Evolutionary conservation across 768 basidiomycete species (phyloP), one percentile per base, ranked within the genome.

Genomic region (Exsudoporus frostii): DNA sequence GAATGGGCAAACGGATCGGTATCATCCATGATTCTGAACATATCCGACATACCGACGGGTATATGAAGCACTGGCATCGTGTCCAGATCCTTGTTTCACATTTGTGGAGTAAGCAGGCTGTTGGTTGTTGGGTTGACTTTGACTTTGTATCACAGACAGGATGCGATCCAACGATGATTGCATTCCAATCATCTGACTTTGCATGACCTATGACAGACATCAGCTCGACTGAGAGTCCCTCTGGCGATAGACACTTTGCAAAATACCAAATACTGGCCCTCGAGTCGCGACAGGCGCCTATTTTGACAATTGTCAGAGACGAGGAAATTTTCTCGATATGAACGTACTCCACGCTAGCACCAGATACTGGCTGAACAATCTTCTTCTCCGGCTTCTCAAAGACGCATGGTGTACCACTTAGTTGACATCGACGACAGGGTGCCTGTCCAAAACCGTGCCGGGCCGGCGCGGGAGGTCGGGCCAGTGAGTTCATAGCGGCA

Each of bases 381-480:
- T 94, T 94, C 79, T 89, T 91, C 72, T 92, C 89, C 62, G 92
- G 92, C 70, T 92, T 92, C 71, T 94, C 92, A 71, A 93, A 94
- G 50, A 94, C 70, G 66, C 92, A 94, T 37, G 80, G 79, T 6
- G 82, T 86, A 14, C 88, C 89, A 65, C 84, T 89, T 49, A 88
- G 77, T 67, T 89, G 86, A 76, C 92, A 94, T 52, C 92, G 86
- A 75, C 87, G 84, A 80, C 92, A 93, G 62, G 91, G 91, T 75
- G 90, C 79, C 91, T 93, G 68, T 65, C 66, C 69, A 62, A 67
- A 57, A 70, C 66, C 67, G 65, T 67, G 71, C 85, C 86, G 86
- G 85, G 82, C 83, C 86, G 86, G 86, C 74, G 68, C 81, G 81
- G 82, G 69, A 74, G 75, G 76, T 74, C 84, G 87, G 86, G 73